Base-by-base conservation (phyloP, 202 grass and related monocot species). In the Carex sylvatica region DNA sequence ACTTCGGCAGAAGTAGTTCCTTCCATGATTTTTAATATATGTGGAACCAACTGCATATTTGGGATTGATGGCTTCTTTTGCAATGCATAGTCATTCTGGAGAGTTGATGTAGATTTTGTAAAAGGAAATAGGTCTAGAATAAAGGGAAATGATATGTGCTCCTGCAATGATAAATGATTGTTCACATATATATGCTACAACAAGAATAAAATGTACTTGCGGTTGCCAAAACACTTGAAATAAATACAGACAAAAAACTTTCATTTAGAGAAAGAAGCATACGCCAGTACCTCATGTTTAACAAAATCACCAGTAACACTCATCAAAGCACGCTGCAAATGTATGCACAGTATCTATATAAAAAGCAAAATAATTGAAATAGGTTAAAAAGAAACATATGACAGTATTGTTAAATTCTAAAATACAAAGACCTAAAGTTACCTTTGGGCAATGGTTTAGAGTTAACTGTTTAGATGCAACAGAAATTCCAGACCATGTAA, bases 141-240 rank as follows among this genome's bases (percentile, higher is more conserved):
- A 52, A 93, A 90, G 80, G 96, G 96, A 87, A 99, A 99, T 62
- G 85, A 93, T 89, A 93, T 82, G 79, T 93, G 89, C 46, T 86
- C 91, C 93, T 93, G 87, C 62, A 90, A 71, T 63, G 69, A 67
- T 87, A 85, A 30, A 28, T 82, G 6, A 70, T 18, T 19, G 74
- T 62, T 80, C 20, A 61, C 73, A 44, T 86, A 38, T 24, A 16
- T 24, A 16, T 53, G 60, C 33, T 80, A 49, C 55, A 68, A 81
- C 66, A 80, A 78, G 6, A 42, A 22, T 80, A 52, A 55, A 77
- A 77, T 58, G 52, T 58, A 58, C 16, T 15, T 76, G 72, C 12
- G 10, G 16, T 56, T 55, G 14, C n/a, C 60, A 59, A 79, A 74
- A 2, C 80, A 73, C 42, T 53, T 7, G 12, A 28, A 74, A 44